Conservation (phyloP, 2,329 filamentous ascomycete species). For the Pseudogymnoascus sp. region DNA sequence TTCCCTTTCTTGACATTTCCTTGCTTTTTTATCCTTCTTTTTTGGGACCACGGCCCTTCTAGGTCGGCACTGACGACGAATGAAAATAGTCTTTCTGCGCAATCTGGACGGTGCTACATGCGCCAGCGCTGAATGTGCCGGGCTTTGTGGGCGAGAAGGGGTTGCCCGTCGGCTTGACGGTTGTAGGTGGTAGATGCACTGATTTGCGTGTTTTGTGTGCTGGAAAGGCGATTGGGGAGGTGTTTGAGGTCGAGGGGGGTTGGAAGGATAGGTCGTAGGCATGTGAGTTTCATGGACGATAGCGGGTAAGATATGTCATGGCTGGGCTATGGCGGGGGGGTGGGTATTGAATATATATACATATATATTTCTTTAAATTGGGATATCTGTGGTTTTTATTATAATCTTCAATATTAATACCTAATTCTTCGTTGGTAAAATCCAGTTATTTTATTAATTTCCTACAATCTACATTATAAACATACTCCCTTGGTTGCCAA, state of each 20-base stretch:
- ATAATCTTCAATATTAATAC: background rate
- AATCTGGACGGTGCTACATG: constrained; percentile 39
- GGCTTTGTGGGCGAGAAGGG: constrained; percentile 49
- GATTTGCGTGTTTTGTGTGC: constrained; percentile 36
- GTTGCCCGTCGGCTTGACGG: constrained; percentile 51
- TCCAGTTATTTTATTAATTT: background rate
- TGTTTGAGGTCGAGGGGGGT: constrained; percentile 32
- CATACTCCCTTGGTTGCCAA: no score
- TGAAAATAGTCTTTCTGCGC: constrained; percentile 22
- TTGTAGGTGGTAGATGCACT: constrained; percentile 38
- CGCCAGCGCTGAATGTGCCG: constrained; percentile 54
- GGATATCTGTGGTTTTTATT: background rate
- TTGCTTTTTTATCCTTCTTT: no score
- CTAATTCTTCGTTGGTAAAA: background rate
- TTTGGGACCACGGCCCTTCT: no score
- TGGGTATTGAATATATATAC: no score
- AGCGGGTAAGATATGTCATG: background rate
- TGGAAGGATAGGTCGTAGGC: constrained; percentile 22
- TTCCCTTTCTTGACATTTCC: no score
- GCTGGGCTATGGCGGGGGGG: background rate
- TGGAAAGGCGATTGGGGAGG: constrained; percentile 32
- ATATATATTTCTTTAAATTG: no score
- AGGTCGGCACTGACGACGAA: no score
- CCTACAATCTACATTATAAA: background rate
- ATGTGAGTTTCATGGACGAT: background rate